phyloP scores from a whole-genome alignment of 148 eudicot species.

The Agrostemma githago region DNA sequence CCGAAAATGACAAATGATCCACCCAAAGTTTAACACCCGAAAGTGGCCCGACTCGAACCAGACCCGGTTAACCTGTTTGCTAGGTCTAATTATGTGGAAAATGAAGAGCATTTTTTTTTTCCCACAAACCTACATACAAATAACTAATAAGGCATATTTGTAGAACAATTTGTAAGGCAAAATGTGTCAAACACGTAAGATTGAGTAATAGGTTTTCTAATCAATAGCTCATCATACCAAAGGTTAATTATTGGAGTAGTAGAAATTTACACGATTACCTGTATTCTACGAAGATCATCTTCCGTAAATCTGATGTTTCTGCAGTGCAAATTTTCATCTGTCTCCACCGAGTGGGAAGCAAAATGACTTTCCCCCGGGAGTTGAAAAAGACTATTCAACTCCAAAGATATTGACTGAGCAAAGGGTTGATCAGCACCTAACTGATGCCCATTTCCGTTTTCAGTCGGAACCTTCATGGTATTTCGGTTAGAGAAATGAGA shows the following conservation, averaged over 20 bases:
- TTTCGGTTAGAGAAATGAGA: slow-evolving; percentile 49
- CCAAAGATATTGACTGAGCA: slow-evolving; percentile 27
- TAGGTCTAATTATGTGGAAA: too few species aligned
- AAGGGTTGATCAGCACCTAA: slow-evolving; percentile 26
- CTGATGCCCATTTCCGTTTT: slow-evolving; percentile 43
- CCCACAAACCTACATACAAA: neutral
- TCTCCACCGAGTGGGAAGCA: slow-evolving; percentile 23
- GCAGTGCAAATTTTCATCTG: slow-evolving; percentile 30
- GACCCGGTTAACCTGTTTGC: too few species aligned
- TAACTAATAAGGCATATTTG: neutral
- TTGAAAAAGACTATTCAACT: slow-evolving; percentile 32
- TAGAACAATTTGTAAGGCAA: neutral
- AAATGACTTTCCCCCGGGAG: slow-evolving; percentile 31
- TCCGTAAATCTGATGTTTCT: slow-evolving; percentile 32
- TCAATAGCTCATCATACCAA: neutral
- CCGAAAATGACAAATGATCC: too few species aligned
- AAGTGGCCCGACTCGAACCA: too few species aligned
- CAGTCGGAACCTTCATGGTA: slow-evolving; percentile 30
- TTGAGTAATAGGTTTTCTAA: neutral
- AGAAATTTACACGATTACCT: slow-evolving; percentile 38
- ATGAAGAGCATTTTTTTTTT: neutral
- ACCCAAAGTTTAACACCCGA: too few species aligned
- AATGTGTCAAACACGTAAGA: neutral
- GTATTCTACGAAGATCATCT: slow-evolving; percentile 59
- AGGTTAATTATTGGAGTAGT: neutral